Evolutionary conservation across 257 asterid species (phyloP).

Genomic region (Scutellaria baicalensis): DNA sequence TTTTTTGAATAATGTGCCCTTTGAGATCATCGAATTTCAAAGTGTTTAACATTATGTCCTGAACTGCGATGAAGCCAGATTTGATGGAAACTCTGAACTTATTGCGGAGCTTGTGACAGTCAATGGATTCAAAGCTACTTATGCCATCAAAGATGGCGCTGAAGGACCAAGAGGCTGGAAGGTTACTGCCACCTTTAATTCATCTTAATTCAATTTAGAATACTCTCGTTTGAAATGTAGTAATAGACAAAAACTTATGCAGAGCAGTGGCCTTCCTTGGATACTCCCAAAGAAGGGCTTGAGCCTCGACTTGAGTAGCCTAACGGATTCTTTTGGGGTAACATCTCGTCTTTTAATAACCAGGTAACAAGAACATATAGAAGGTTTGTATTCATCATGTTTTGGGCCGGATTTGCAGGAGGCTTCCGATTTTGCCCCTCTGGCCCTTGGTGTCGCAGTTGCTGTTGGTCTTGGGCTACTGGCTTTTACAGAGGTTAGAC

Average conservation of each 20-base stretch:
- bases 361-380: not conserved
- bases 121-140: constrained; percentile 94
- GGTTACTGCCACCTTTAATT: constrained; percentile 30
- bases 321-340: constrained; percentile 32
- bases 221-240: constrained; percentile 12
- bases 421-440: constrained; percentile 40
- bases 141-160: constrained; percentile 92
- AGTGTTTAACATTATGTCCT: constrained; percentile 16
- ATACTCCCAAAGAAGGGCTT: constrained; percentile 49
- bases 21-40: not conserved
- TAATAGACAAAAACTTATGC: constrained; percentile 24
- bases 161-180: constrained; percentile 85
- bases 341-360: not conserved
- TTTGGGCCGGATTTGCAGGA: constrained; percentile 39
- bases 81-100: constrained; percentile 96
- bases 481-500: constrained; percentile 75
- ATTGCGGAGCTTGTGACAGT: constrained; percentile 88
- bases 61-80: constrained; percentile 89
- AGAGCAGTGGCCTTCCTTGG: constrained; percentile 98
- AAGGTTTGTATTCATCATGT: not conserved
- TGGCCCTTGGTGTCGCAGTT: constrained; percentile 62
- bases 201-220: not conserved
- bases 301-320: constrained; percentile 30
- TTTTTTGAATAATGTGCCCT: not conserved
- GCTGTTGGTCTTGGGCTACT: constrained; percentile 72